phyloP scores from a whole-genome alignment of 140 eudicot genomes.

The Senecio squalidus region DNA sequence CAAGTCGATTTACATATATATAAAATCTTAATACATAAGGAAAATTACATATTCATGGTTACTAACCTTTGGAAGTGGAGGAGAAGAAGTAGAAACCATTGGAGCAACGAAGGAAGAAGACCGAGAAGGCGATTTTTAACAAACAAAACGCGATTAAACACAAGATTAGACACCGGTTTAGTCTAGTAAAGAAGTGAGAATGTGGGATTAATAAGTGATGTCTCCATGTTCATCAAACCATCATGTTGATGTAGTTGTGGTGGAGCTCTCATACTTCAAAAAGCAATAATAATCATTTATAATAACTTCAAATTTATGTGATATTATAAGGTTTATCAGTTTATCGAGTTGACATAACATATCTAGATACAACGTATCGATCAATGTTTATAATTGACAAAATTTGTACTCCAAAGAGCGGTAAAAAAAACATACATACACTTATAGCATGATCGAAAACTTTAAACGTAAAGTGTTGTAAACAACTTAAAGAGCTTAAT shows the following conservation, averaged over 20 bases:
- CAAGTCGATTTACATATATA: not conserved
- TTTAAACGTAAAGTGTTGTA: no score
- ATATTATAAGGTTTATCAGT: constrained; percentile 23
- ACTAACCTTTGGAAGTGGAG: constrained; percentile 61
- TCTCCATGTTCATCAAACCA: constrained; percentile 14
- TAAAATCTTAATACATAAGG: not conserved
- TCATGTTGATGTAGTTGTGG: constrained; percentile 45
- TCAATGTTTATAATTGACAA: not conserved
- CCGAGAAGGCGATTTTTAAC: not conserved
- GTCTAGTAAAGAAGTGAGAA: constrained; percentile 13
- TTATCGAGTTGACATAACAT: constrained; percentile 3
- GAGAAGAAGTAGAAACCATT: constrained; percentile 67
- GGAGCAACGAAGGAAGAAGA: constrained; percentile 7
- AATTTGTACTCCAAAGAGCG: no score
- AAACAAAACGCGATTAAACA: not conserved
- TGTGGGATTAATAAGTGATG: constrained; percentile 21
- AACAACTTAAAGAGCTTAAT: no score
- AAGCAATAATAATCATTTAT: no score
- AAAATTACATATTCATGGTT: not conserved
- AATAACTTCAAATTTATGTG: constrained; percentile 16
- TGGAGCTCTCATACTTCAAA: constrained; percentile 28
- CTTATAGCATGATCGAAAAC: not conserved
- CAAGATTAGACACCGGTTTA: not conserved
- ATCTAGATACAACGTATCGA: constrained; percentile 6
- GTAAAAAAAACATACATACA: not conserved